Evolutionary conservation across 108 stramenopile species (phyloP).

Genomic region (Conticribra weissflogii): DNA sequence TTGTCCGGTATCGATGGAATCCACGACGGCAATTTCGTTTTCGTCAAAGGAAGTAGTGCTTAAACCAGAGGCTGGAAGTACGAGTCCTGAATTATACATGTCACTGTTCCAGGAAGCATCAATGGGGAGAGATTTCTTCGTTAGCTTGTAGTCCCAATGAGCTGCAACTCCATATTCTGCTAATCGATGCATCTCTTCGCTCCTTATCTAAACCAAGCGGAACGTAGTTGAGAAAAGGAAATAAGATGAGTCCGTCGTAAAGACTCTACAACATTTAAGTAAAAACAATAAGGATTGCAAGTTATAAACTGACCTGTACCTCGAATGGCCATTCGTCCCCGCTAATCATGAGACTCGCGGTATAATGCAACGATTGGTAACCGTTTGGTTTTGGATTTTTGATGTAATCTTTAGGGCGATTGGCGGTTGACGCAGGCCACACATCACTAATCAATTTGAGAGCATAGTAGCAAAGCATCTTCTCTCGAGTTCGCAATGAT

Average conservation of each 20-base stretch:
- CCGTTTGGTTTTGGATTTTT: conserved; percentile 87
- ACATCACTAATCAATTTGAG: conserved; percentile 56
- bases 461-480: conserved; percentile 76
- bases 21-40: neutral
- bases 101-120: neutral
- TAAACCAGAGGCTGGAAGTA: neutral
- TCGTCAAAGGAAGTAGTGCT: neutral
- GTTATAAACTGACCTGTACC: conserved; percentile 54
- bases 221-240: no score
- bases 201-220: conserved; percentile 80
- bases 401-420: conserved; percentile 87
- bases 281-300: neutral
- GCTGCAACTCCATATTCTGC: conserved; percentile 90
- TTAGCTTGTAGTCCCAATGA: conserved; percentile 84
- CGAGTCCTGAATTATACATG: conserved; percentile 2
- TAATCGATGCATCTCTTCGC: conserved; percentile 82
- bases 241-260: neutral
- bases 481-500: conserved; percentile 53
- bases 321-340: conserved; percentile 82
- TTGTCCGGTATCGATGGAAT: conserved; percentile 1
- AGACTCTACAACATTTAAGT: no score
- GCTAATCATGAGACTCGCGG: conserved; percentile 53
- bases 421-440: conserved; percentile 60
- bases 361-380: conserved; percentile 92
- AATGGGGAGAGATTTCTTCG: neutral